These are phyloP conservation scores for Gastrolobium bilobum DNA, from an alignment of 306 rosid genomes.

Conservation along the genomic window DNA sequence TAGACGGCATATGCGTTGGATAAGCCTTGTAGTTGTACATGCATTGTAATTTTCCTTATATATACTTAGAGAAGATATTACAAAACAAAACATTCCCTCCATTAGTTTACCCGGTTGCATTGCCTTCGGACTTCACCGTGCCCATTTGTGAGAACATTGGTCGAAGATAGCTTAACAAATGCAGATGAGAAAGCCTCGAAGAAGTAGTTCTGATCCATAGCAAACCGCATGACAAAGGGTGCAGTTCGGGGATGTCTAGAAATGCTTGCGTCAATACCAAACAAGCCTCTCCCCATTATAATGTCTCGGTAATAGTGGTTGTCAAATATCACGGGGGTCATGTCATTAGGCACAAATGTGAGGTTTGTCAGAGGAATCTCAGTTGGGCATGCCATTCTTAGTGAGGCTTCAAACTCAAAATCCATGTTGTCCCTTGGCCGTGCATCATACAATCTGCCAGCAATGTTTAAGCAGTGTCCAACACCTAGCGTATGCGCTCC, in stretches of 20 bases:
- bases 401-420: constrained; percentile 30
- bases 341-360: constrained; percentile 51
- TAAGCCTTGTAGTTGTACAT: neutral
- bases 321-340: constrained; percentile 49
- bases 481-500: constrained; percentile 63
- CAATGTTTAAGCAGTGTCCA: constrained; percentile 62
- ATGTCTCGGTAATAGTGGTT: constrained; percentile 55
- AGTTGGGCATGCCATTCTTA: constrained; percentile 53
- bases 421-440: constrained; percentile 35
- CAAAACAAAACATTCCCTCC: neutral
- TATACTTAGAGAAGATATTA: neutral
- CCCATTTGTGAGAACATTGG: constrained; percentile 51
- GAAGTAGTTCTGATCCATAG: constrained; percentile 53
- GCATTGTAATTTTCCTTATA: constrained; percentile 4
- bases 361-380: constrained; percentile 55
- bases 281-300: constrained; percentile 53
- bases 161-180: constrained; percentile 60
- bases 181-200: constrained; percentile 61
- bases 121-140: constrained; percentile 58
- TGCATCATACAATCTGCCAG: constrained; percentile 49
- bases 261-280: constrained; percentile 55
- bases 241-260: constrained; percentile 57
- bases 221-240: constrained; percentile 51
- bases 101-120: constrained; percentile 50
- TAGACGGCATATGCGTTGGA: constrained; percentile 7